phyloP scores from a whole-genome alignment of 1,139 yeast species.

The Kluyveromyces marxianus region DNA sequence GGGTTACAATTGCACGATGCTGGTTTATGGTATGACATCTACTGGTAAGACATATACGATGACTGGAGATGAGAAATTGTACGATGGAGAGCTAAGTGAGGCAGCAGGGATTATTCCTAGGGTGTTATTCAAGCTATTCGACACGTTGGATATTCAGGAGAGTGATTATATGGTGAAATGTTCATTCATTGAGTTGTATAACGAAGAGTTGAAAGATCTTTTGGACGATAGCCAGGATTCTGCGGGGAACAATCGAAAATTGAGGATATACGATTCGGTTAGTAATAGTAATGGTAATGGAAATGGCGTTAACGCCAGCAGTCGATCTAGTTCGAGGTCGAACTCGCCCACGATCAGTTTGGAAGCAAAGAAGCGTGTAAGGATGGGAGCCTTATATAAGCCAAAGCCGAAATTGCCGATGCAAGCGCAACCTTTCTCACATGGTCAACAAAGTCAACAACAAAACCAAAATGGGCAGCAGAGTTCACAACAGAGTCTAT shows the following conservation, averaged over 20 bases:
- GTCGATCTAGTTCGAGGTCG: conserved; percentile 16
- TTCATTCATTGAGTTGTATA: conserved; percentile 66
- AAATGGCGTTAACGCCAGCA: conserved; percentile 12
- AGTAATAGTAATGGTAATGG: conserved; percentile 6
- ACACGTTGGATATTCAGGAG: conserved; percentile 31
- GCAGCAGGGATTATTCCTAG: conserved; percentile 67
- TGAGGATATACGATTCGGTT: conserved; percentile 48
- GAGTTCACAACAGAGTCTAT: conserved; percentile 7
- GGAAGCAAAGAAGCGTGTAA: conserved; percentile 8
- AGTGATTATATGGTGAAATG: conserved; percentile 54
- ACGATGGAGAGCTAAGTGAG: conserved; percentile 54
- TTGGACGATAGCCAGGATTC: conserved; percentile 34
- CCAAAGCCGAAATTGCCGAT: conserved; percentile 7
- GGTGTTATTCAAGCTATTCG: conserved; percentile 48
- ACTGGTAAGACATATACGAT: conserved; percentile 76
- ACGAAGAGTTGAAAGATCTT: conserved; percentile 63
- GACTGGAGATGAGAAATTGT: conserved; percentile 50
- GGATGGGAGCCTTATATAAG: conserved; percentile 1
- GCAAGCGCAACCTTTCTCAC: conserved; percentile 7
- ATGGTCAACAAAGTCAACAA: background rate
- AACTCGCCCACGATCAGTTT: conserved; percentile 18
- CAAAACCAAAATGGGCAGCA: background rate
- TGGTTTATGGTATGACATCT: conserved; percentile 77
- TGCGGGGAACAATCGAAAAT: conserved; percentile 27
- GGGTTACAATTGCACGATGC: conserved; percentile 67